Base-by-base conservation (phyloP, 164 flowering plant species). In the Macadamia tetraphylla region DNA sequence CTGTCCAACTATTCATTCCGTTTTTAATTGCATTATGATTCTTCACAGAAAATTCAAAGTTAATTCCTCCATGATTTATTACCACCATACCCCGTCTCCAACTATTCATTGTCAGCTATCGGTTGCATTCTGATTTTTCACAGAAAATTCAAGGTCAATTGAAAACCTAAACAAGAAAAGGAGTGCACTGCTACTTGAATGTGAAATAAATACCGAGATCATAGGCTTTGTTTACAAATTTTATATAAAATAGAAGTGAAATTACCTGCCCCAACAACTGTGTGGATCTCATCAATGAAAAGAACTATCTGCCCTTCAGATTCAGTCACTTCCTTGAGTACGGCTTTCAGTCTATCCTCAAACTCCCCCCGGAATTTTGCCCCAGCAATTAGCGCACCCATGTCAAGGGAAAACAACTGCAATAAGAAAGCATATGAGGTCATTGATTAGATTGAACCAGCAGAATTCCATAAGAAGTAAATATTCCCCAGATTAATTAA, bases 361-460 rank as follows among this genome's bases (percentile, higher is more conserved):
- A 95, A 95, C 77, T 95, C 98, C 64, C 98, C 98, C 15, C 99
- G 88, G 72, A 77, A 95, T 76, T 92, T 92, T n/a, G 99, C 97
- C 32, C 99, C 98, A 74, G 99, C 99, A 69, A 95, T 91, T 42
- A 95, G 93, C 6, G 98, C 87, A 68, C 98, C 99, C 99, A 95
- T 87, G 79, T 92, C 99, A 74, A 94, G 91, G n/a, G 99, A 92
- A 76, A 94, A 88, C 71, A 94, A 85, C 99, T 94, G 85, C n/a
- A 77, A 75, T 63, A 46, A 46, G 29, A 66, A 60, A 57, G 11
- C 1, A 32, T 0, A 44, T 52, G 31, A 63, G 15, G 58, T 29
- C 15, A 11, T 13, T 56, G 31, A 6, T 48, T 46, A 61, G 18
- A 73, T 52, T 43, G 17, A 62, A 10, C 9, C 58, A 73, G 43